phyloP scores from a whole-genome alignment of 2,329 filamentous ascomycete species.

The Colletotrichum sp. region DNA sequence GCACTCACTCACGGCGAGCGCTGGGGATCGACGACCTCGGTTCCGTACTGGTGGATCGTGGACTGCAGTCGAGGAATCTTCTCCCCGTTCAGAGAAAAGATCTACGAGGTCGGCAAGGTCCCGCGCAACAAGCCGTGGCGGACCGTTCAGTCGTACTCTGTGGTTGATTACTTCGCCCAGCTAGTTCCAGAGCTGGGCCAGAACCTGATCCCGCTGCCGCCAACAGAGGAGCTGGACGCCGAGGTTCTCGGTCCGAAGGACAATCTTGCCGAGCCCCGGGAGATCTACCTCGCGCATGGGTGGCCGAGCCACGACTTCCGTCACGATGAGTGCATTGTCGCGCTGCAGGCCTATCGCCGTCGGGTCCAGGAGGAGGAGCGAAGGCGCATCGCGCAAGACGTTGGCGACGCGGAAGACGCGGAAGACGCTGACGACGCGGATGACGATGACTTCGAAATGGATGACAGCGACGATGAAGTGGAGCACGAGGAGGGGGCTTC shows the following conservation, averaged over 20 bases:
- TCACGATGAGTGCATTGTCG: slow-evolving; percentile 12
- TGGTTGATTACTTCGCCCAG: neutral
- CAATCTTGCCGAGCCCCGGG: neutral
- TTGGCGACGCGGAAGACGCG: neutral
- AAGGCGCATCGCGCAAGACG: neutral
- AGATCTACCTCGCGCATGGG: neutral
- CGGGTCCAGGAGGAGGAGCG: neutral
- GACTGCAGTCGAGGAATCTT: slow-evolving; percentile 9
- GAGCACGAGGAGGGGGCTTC: neutral
- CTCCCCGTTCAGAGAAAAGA: neutral
- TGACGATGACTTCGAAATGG: slow-evolving; percentile 9
- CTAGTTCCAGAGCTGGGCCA: neutral
- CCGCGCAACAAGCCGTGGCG: slow-evolving; percentile 20
- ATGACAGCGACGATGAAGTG: neutral
- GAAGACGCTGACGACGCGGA: slow-evolving; percentile 13
- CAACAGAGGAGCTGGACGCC: slow-evolving; percentile 13
- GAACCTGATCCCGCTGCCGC: slow-evolving; percentile 3
- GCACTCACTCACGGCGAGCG: slow-evolving; percentile 5
- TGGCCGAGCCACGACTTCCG: neutral
- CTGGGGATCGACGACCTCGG: neutral
- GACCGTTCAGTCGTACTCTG: neutral
- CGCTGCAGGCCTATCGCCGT: slow-evolving; percentile 5
- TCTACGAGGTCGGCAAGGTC: neutral
- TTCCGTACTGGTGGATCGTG: slow-evolving; percentile 17
- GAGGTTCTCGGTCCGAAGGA: neutral